A percentile compares a stretch with the other conserved stretches of the same genome.
Conservation (phyloP, 345 rosid species). For the Arabidopsis thaliana region DNA sequence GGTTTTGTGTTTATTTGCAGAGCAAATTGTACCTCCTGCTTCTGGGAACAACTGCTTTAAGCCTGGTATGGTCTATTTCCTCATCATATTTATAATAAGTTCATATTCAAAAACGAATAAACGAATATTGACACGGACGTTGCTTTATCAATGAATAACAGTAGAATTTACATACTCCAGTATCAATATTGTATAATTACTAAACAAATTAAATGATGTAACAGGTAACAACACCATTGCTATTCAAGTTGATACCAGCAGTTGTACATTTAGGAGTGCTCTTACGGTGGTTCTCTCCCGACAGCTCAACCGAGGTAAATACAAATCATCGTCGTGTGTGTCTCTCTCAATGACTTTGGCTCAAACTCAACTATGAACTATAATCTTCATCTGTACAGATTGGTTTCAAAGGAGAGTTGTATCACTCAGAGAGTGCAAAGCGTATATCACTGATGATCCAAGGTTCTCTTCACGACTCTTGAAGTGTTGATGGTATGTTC, state of each 20-base stretch:
- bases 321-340: not conserved
- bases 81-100: not conserved
- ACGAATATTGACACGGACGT: constrained; percentile 2
- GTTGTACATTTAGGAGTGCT: constrained; percentile 89
- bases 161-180: not conserved
- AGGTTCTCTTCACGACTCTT: constrained; percentile 87
- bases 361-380: constrained; percentile 20
- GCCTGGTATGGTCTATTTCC: constrained; percentile 51
- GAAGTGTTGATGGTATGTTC: constrained; percentile 39
- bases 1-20: constrained; percentile 49
- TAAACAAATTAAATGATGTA: not conserved
- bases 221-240: constrained; percentile 96
- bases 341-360: not conserved
- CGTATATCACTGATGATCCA: constrained; percentile 81
- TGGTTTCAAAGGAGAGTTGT: constrained; percentile 85
- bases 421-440: constrained; percentile 88
- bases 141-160: not conserved
- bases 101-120: not conserved
- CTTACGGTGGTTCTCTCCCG: constrained; percentile 89
- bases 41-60: constrained; percentile 93
- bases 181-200: not conserved
- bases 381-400: constrained; percentile 60
- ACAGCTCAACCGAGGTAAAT: constrained; percentile 72
- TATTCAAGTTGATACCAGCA: constrained; percentile 94
- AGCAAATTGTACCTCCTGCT: constrained; percentile 87